Evolutionary conservation across 305 asterid genomes (phyloP), one percentile per base, ranked within the genome.

Genomic region (Andrographis paniculata): DNA sequence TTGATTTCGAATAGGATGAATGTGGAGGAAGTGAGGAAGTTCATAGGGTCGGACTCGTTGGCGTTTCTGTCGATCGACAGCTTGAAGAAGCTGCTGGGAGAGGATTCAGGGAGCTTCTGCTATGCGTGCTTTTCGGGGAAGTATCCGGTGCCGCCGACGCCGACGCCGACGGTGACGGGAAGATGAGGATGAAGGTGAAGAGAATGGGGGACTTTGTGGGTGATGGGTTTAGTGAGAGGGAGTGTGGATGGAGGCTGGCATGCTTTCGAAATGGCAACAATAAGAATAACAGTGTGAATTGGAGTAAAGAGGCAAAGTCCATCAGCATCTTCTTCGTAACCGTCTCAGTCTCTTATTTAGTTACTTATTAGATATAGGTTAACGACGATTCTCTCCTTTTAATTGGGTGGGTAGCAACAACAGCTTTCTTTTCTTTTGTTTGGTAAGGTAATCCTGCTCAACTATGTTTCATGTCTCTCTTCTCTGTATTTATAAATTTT

Each of bases 221-320:
- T 39, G 92, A 81, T 66, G 92, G 88, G 20, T 65, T 87, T n/a
- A n/a, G n/a, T n/a, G 79, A 84, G 71, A 59, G 97, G 94, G 28
- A 70, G 78, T 8, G 74, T 87, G 15, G 87, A 80, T 67, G 86
- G 83, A 33, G 94, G 85, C 17, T 83, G 91, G 91, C 68, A 78
- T 50, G 61, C 33, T n/a, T n/a, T n/a, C n/a, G n/a, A 24, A 8
- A 8, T 4, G 8, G 6, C 30, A 24, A 24, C 6, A 24, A 4
- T 24, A 8, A 24, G 30, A 24, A 24, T n/a, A 24, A 24, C 30
- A 8, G 30, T 24, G 30, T 4, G 30, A 24, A 24, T 24, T 24
- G 30, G 30, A n/a, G n/a, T n/a, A n/a, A n/a, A n/a, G n/a, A n/a
- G n/a, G n/a, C n/a, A n/a, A n/a, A n/a, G n/a, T n/a, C n/a, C n/a